Evolutionary conservation across 805 yeast species (phyloP).

Genomic region (Kodamaea hsintzibuensis): DNA sequence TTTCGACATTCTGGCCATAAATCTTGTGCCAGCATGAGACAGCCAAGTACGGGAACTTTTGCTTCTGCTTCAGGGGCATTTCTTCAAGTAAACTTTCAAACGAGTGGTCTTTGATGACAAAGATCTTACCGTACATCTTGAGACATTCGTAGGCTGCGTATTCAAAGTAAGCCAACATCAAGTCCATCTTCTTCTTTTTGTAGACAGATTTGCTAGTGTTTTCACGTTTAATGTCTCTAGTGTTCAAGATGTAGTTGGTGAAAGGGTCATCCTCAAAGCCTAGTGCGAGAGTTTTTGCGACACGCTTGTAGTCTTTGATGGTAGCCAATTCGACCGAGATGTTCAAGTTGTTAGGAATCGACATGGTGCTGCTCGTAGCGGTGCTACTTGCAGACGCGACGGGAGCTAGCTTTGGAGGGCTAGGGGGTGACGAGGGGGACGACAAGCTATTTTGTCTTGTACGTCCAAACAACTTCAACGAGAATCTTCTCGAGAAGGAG

Average conservation of each 20-base stretch:
- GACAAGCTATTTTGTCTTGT: constrained; percentile 3
- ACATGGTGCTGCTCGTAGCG: constrained; percentile 7
- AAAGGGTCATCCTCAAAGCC: constrained; percentile 59
- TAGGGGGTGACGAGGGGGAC: background rate
- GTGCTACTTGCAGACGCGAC: background rate
- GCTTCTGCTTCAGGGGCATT: constrained; percentile 23
- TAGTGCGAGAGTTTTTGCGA: constrained; percentile 53
- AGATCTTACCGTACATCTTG: constrained; percentile 50
- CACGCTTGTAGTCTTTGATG: constrained; percentile 53
- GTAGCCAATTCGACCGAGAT: constrained; percentile 16
- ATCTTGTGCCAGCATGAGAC: constrained; percentile 48
- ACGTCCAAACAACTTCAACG: constrained; percentile 7
- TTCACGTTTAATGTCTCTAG: constrained; percentile 23
- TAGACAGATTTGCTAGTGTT: constrained; percentile 29
- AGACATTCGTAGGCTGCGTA: constrained; percentile 53
- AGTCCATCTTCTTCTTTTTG: constrained; percentile 40
- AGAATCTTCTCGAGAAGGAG: constrained; percentile 7
- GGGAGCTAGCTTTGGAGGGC: constrained; percentile 2
- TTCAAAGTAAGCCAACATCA: constrained; percentile 53
- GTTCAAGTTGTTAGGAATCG: constrained; percentile 15
- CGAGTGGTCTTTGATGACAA: constrained; percentile 49
- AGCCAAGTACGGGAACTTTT: constrained; percentile 49
- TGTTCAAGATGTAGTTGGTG: constrained; percentile 48
- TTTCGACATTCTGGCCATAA: constrained; percentile 15
- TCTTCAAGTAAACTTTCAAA: constrained; percentile 37